Base-by-base conservation (phyloP, 2,329 filamentous ascomycete genomes). In the Mollisiaceae sp. region DNA sequence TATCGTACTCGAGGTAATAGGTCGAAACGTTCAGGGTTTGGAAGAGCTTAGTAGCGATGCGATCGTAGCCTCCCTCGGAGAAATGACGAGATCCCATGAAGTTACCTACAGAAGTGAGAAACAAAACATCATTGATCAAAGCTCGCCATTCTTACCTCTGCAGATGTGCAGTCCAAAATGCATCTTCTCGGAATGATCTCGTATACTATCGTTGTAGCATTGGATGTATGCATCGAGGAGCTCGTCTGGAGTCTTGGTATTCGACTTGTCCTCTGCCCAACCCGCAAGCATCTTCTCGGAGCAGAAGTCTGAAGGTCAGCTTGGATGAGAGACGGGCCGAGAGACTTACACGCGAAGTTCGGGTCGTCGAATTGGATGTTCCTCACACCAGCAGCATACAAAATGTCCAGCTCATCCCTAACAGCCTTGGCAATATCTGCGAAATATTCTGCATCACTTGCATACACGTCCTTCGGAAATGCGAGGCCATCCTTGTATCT, bases 131-230 rank as follows among this genome's bases (percentile, higher is more conserved):
- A 32, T 3, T 3, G 27, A 32, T 32, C 27, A 32, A 32, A 32
- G 27, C 3, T 6, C 27, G 27, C 27, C 27, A 3, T 32, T 32
- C 27, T 3, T 32, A 32, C 27, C 85, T 39, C 85, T 84, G 83
- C 91, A 94, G 60, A 94, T 82, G 75, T 94, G 91, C 22, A 94
- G 88, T 59, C 91, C 91, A 8, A 91, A 84, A 77, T 93, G 90
- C 82, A 94, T 86, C 75, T 93, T 90, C 1, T 82, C 77, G 0
- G 90, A 89, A 1, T 87, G 80, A 72, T 86, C 85, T 73, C 82
- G 80, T 74, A 92, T 84, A 74, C 83, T 86, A 77, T 91, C 88
- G 76, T 93, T 93, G 82, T 94, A 93, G 70, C 91, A 86, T 68
- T 85, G 82, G 77, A 94, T 90, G 78, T 94, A 94, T 27, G 89